Percentiles rank a stretch among this genome's conserved stretches.
These are phyloP conservation scores for Tritrichomonas foetus DNA, from an alignment of 208 protist genomes.

Conservation along the genomic window DNA sequence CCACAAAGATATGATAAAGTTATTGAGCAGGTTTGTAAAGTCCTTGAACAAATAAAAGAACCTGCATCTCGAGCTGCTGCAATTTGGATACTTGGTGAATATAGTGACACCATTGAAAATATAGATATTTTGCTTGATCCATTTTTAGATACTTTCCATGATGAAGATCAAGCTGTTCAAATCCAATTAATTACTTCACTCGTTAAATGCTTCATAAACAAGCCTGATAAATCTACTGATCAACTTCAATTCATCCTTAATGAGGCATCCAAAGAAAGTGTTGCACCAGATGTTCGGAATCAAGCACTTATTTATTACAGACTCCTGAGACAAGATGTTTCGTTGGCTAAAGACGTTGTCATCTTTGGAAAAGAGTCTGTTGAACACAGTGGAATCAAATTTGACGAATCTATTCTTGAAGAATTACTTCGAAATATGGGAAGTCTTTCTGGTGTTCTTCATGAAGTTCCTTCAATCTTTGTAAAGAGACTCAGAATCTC, in stretches of 20 bases:
- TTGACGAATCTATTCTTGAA: neutral
- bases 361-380: neutral
- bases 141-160: neutral
- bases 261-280: neutral
- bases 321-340: neutral
- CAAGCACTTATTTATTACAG: neutral
- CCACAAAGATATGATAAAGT: slow-evolving; percentile 62
- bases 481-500: neutral
- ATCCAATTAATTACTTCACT: neutral
- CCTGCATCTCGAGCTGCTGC: neutral
- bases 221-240: neutral
- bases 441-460: neutral
- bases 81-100: slow-evolving; percentile 63
- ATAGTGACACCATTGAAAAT: slow-evolving; percentile 85
- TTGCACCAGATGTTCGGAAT: neutral
- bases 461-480: neutral
- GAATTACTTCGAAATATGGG: neutral
- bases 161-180: slow-evolving; percentile 18
- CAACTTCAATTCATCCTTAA: neutral
- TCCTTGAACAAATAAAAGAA: slow-evolving; percentile 64
- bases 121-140: slow-evolving; percentile 79
- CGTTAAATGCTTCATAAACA: neutral
- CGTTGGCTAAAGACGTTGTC: neutral
- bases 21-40: slow-evolving; percentile 71
- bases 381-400: neutral